phyloP scores from a whole-genome alignment of 1,284 basidiomycete species.

The Meira nashicola region DNA sequence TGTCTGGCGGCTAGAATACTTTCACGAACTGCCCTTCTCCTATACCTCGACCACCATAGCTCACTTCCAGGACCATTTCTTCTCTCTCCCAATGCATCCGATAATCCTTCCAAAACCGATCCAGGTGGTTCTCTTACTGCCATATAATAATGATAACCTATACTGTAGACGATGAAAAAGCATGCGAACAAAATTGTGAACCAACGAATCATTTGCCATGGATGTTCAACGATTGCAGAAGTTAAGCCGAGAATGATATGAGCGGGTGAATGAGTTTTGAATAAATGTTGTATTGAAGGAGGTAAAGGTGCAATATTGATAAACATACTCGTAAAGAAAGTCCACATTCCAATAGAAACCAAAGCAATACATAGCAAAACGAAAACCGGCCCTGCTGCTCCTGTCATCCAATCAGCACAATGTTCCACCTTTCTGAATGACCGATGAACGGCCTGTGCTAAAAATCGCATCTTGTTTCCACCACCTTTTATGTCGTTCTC shows the following conservation, averaged over 20 bases:
- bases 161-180: constrained; percentile 69
- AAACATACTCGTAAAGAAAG: constrained; percentile 62
- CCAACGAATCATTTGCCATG: constrained; percentile 25
- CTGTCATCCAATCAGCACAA: constrained; percentile 72
- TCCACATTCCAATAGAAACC: constrained; percentile 65
- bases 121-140: constrained; percentile 65
- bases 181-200: constrained; percentile 60
- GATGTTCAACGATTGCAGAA: constrained; percentile 23
- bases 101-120: constrained; percentile 27
- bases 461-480: constrained; percentile 26
- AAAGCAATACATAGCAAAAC: constrained; percentile 66
- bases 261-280: constrained; percentile 30
- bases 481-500: not conserved
- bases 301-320: constrained; percentile 30
- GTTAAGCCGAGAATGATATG: constrained; percentile 39
- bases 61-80: constrained; percentile 38
- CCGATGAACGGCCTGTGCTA: constrained; percentile 64
- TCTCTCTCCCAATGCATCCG: constrained; percentile 26
- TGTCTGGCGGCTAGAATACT: constrained; percentile 10
- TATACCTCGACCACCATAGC: constrained; percentile 41
- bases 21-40: constrained; percentile 21
- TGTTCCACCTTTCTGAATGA: constrained; percentile 79
- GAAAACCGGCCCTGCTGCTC: constrained; percentile 84
- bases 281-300: constrained; percentile 24
- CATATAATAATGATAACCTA: constrained; percentile 75